Conservation (phyloP, 2,329 filamentous ascomycete genomes). For the Clarireedia sp. region DNA sequence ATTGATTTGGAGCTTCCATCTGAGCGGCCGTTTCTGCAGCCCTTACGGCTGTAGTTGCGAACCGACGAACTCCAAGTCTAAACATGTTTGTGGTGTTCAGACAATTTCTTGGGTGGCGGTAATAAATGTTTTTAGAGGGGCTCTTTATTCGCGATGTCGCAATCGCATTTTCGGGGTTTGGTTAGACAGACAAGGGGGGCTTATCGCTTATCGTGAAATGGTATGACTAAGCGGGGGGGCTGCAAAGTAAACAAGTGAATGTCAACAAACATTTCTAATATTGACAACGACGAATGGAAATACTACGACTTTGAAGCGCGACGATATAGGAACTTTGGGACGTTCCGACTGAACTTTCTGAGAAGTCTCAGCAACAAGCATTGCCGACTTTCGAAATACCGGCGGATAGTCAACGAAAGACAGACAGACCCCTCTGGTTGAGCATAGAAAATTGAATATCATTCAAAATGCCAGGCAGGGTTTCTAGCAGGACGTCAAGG, state of each 20-base stretch:
- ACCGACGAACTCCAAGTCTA: constrained; percentile 45
- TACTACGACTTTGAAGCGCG: not conserved
- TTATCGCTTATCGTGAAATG: constrained; percentile 7
- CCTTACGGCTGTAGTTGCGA: constrained; percentile 46
- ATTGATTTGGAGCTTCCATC: constrained; percentile 42
- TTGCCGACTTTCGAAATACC: no score
- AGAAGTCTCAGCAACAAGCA: no score
- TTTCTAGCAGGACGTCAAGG: constrained; percentile 34
- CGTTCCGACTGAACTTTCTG: no score
- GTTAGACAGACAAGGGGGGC: not conserved
- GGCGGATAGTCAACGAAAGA: not conserved
- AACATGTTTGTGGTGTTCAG: constrained; percentile 39
- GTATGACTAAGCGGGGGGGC: constrained; percentile 5
- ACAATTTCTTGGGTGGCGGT: not conserved
- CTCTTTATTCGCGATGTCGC: not conserved
- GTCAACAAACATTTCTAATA: constrained; percentile 5
- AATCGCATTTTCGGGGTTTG: not conserved
- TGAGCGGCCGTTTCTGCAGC: constrained; percentile 38
- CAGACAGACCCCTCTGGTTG: not conserved
- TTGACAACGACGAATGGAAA: not conserved
- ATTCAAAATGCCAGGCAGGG: constrained; percentile 38
- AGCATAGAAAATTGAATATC: not conserved
- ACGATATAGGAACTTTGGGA: not conserved
- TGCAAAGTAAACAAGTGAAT: constrained; percentile 8
- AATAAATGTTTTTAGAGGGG: not conserved